These are phyloP conservation scores for Ustulina deusta DNA, from an alignment of 2,329 filamentous ascomycete species.

Conservation along the genomic window DNA sequence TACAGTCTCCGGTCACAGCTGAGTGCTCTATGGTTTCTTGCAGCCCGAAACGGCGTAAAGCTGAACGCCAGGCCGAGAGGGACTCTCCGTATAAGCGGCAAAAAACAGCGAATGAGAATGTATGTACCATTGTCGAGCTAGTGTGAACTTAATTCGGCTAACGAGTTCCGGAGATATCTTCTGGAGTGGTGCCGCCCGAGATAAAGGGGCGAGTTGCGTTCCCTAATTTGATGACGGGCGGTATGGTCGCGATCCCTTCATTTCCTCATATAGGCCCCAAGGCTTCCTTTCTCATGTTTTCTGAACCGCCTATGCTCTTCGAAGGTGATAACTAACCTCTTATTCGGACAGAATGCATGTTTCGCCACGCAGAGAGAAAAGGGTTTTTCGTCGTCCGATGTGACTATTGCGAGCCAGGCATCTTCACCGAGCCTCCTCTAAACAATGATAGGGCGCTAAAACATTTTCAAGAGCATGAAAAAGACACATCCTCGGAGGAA, in stretches of 20 bases:
- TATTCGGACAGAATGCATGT: slow-evolving; percentile 46
- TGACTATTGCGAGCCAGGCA: slow-evolving; percentile 37
- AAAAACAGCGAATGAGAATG: slow-evolving; percentile 39
- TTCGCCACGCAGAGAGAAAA: slow-evolving; percentile 43
- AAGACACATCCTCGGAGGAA: slow-evolving; percentile 30
- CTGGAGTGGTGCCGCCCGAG: slow-evolving; percentile 1
- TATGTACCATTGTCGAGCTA: slow-evolving; percentile 18
- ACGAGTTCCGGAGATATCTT: slow-evolving; percentile 25
- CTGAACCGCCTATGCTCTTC: not conserved
- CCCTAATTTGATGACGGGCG: slow-evolving; percentile 46
- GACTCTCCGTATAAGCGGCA: slow-evolving; percentile 40
- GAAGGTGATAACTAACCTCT: not conserved
- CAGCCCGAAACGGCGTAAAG: slow-evolving; percentile 38
- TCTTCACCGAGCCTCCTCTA: slow-evolving; percentile 48
- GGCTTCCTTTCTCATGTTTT: too few species aligned
- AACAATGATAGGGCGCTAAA: slow-evolving; percentile 48
- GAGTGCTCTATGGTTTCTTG: slow-evolving; percentile 31
- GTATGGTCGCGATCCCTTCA: slow-evolving; percentile 13
- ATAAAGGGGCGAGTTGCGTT: slow-evolving; percentile 46
- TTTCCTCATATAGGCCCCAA: not conserved
- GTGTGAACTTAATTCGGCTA: slow-evolving; percentile 16
- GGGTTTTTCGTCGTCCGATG: slow-evolving; percentile 50
- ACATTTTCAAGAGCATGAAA: slow-evolving; percentile 47
- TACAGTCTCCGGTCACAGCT: slow-evolving; percentile 38
- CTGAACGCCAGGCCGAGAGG: slow-evolving; percentile 23